Evolutionary conservation across 257 asterid species (phyloP), one percentile per base, ranked within the genome.

Genomic region (Cynanchum wilfordii): DNA sequence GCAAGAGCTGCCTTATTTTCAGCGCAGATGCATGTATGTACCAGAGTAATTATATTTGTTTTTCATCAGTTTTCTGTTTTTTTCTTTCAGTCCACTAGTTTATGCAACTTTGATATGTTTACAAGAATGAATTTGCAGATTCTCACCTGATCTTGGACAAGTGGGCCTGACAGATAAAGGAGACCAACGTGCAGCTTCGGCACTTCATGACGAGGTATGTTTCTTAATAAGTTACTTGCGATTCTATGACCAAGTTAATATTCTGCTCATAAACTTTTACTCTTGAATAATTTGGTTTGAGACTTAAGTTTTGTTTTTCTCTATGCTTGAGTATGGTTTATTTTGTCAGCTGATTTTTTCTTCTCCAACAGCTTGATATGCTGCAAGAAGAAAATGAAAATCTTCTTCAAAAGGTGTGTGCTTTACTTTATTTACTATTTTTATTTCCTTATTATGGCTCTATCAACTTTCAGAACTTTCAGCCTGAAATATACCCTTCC

Each of bases 341-440:
- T 55, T 76, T 78, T 69, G 70, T 62, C 75, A 77, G 70, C 84
- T 88, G 75, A 86, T 79, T 25, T 71, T 76, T 86, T 33, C 75
- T 82, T 73, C 75, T 80, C 52, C 59, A 76, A 78, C 90, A 94
- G 99, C 89, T 89, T 58, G 97, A 94, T 79, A 86, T 88, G 90
- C 86, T 94, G 73, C 97, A 91, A 86, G 99, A 94, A 74, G 97
- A 94, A 82, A 94, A 94, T 78, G 99, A 94, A 73, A 87, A 76
- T 85, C 77, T 85, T 79, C 84, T 81, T 68, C 95, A 87, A 66
- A 91, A 94, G 97, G 99, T 94, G 66, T 59, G 15, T 60, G 7
- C 55, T 55, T 73, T 16, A 78, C 57, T 66, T 52, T 57, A 51
- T 52, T 47, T 45, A 11, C n/a, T 17, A 24, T 38, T 51, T 10